A percentile compares a stretch with the other conserved stretches of the same genome.
These are phyloP conservation scores for Podospora comata DNA, from an alignment of 495 filamentous ascomycete genomes.

Conservation along the genomic window DNA sequence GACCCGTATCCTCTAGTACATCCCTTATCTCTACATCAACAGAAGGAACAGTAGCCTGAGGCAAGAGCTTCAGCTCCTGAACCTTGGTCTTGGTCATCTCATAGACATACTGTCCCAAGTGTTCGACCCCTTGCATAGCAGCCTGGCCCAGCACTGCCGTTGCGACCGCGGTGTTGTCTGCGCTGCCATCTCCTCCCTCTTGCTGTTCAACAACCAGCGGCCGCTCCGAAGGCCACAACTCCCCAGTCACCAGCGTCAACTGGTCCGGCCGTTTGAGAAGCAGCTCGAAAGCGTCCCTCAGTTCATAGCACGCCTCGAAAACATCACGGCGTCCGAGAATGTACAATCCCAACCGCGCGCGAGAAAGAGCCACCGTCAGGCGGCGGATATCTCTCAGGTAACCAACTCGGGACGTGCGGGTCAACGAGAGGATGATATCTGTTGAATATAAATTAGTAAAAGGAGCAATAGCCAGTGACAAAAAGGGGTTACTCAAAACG, in stretches of 20 bases:
- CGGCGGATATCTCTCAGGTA: slow-evolving; percentile 92
- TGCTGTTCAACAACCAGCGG: slow-evolving; percentile 42
- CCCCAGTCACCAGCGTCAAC: slow-evolving; percentile 73
- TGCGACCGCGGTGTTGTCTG: slow-evolving; percentile 1
- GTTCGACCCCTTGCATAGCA: slow-evolving; percentile 86
- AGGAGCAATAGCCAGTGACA: neutral
- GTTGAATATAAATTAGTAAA: slow-evolving; percentile 6
- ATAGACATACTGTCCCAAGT: slow-evolving; percentile 94
- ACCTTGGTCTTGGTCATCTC: slow-evolving; percentile 92
- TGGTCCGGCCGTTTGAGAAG: slow-evolving; percentile 72
- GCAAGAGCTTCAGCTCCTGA: slow-evolving; percentile 43
- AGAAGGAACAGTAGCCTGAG: slow-evolving; percentile 19
- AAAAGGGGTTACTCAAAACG: slow-evolving; percentile 36
- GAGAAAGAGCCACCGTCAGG: slow-evolving; percentile 93
- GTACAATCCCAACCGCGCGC: slow-evolving; percentile 88
- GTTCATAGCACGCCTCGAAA: slow-evolving; percentile 85
- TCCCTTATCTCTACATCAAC: slow-evolving; percentile 41
- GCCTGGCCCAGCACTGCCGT: slow-evolving; percentile 42
- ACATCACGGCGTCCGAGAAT: slow-evolving; percentile 86
- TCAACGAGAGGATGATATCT: slow-evolving; percentile 92
- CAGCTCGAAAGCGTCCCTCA: slow-evolving; percentile 76
- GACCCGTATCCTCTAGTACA: slow-evolving; percentile 40
- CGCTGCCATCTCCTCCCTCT: slow-evolving; percentile 52
- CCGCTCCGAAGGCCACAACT: slow-evolving; percentile 75
- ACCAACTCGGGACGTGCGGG: slow-evolving; percentile 82